These are phyloP conservation scores for Canna indica DNA, from an alignment of 176 grass and related monocot genomes.

Conservation along the genomic window DNA sequence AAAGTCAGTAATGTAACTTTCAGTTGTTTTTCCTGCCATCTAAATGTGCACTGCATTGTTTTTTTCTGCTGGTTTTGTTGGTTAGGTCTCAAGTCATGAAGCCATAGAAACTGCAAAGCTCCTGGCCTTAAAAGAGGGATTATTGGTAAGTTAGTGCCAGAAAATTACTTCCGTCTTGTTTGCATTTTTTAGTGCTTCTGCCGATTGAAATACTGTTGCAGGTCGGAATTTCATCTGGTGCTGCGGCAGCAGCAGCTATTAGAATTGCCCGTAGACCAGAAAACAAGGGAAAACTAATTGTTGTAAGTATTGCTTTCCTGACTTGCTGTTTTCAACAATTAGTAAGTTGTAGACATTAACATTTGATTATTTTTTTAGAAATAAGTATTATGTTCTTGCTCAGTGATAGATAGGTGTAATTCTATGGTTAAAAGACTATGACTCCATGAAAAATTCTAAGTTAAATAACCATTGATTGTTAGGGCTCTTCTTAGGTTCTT, in stretches of 20 bases:
- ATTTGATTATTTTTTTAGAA: background rate
- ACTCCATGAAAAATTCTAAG: too few species aligned
- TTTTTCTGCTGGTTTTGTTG: background rate
- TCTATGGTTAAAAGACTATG: too few species aligned
- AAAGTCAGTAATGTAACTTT: background rate
- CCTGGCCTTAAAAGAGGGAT: constrained; percentile 77
- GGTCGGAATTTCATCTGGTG: constrained; percentile 92
- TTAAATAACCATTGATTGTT: too few species aligned
- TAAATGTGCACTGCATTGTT: background rate
- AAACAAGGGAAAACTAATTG: constrained; percentile 77
- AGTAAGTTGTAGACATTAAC: background rate
- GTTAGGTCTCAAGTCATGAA: constrained; percentile 75
- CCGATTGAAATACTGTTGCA: constrained; percentile 12
- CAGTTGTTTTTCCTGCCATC: background rate
- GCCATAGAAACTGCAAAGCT: constrained; percentile 66
- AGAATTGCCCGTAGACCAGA: constrained; percentile 61
- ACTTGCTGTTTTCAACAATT: background rate
- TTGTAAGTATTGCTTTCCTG: constrained; percentile 43
- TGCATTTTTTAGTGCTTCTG: background rate
- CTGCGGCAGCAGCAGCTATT: constrained; percentile 59
- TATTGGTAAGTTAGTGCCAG: constrained; percentile 40
- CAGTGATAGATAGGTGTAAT: too few species aligned
- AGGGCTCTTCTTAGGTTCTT: too few species aligned
- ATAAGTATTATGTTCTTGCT: background rate
- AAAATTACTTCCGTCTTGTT: background rate